Percentiles rank a stretch among this genome's conserved stretches.
Conservation (phyloP, 441 rosid species). For the Bocquillonia castaneifolia region DNA sequence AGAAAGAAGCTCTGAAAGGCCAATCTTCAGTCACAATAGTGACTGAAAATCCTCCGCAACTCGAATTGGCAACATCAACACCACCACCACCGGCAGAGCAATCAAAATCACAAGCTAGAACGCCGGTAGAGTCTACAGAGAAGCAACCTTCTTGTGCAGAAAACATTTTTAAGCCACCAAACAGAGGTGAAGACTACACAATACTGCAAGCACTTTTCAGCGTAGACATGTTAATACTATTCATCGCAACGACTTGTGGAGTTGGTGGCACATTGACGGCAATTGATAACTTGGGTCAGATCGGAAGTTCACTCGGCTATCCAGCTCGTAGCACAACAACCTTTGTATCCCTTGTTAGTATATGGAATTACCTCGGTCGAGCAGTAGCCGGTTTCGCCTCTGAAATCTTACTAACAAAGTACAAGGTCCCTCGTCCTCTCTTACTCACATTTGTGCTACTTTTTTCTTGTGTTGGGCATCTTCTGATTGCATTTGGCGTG, state of each 20-base stretch:
- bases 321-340: conserved; percentile 32
- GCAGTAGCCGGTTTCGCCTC: conserved; percentile 40
- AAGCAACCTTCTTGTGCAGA: conserved; percentile 26
- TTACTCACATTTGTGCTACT: conserved; percentile 47
- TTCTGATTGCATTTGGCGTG: conserved; percentile 49
- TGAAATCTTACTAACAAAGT: conserved; percentile 40
- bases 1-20: conserved; percentile 13
- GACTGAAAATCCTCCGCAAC: conserved; percentile 24
- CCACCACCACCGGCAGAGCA: background rate
- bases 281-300: conserved; percentile 49
- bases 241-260: conserved; percentile 40
- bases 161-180: conserved; percentile 40
- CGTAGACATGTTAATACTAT: conserved; percentile 48
- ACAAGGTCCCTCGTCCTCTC: conserved; percentile 52
- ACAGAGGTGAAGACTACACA: conserved; percentile 49
- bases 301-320: conserved; percentile 40
- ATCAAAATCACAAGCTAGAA: background rate
- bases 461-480: conserved; percentile 53
- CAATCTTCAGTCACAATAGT: conserved; percentile 22
- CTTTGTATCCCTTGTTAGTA: conserved; percentile 47
- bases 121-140: background rate
- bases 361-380: conserved; percentile 52
- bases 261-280: conserved; percentile 52
- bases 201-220: conserved; percentile 53
- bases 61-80: background rate